A percentile compares a stretch with the other conserved stretches of the same genome.
Evolutionary conservation across 2,329 filamentous ascomycete genomes (phyloP).

Genomic region (Fusarium globosum): DNA sequence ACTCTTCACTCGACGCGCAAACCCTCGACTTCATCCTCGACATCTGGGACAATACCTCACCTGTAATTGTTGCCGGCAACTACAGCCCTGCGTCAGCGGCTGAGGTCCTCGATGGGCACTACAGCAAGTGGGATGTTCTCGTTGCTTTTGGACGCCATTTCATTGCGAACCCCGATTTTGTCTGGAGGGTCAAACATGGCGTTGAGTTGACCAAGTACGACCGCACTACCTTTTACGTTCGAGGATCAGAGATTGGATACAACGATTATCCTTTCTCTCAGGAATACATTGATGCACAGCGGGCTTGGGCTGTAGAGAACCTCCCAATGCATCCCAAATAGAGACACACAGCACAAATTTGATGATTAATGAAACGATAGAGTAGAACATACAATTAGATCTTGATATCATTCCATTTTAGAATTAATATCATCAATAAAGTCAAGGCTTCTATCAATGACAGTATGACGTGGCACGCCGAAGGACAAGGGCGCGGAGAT

Average conservation of each 20-base stretch:
- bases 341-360: accelerated
- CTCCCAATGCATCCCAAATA: slow-evolving; percentile 12
- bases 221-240: slow-evolving; percentile 41
- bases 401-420: accelerated
- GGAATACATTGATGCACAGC: slow-evolving; percentile 14
- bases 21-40: slow-evolving; percentile 48
- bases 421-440: background rate
- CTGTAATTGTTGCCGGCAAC: slow-evolving; percentile 44
- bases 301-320: slow-evolving; percentile 17
- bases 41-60: slow-evolving; percentile 45
- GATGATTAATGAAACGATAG: background rate
- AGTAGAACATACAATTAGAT: background rate
- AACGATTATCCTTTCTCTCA: slow-evolving; percentile 37
- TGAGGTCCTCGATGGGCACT: slow-evolving; percentile 39
- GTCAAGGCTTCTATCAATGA: accelerated
- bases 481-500: background rate
- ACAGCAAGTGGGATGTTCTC: slow-evolving; percentile 46
- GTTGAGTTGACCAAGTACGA: slow-evolving; percentile 42
- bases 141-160: slow-evolving; percentile 47
- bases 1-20: slow-evolving; percentile 48
- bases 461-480: background rate
- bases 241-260: slow-evolving; percentile 33
- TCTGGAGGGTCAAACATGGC: slow-evolving; percentile 41
- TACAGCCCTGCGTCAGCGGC: slow-evolving; percentile 37
- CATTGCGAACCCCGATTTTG: slow-evolving; percentile 46